Evolutionary conservation across 2,329 filamentous ascomycete genomes (phyloP).

Genomic region (Arthrobotrys megalospora): DNA sequence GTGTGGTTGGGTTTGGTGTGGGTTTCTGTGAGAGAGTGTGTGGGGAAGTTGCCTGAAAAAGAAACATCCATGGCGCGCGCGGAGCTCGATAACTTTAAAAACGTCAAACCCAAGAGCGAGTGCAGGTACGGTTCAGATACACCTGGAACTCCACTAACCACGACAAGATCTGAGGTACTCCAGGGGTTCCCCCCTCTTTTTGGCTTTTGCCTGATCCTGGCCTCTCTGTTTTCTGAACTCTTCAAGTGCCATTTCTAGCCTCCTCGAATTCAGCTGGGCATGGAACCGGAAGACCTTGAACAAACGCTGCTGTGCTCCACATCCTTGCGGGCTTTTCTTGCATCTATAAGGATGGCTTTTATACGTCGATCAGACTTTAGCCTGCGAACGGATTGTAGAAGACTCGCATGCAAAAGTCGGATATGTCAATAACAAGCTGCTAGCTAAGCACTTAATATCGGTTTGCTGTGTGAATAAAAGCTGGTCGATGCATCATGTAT

Average conservation of each 20-base stretch:
- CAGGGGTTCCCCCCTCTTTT: constrained; percentile 39
- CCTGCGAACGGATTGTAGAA: constrained; percentile 30
- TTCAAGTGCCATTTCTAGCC: constrained; percentile 40
- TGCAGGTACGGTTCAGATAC: constrained; percentile 57
- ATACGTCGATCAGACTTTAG: constrained; percentile 61
- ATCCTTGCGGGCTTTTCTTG: constrained; percentile 57
- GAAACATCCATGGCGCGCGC: constrained; percentile 59
- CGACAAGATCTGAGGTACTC: constrained; percentile 52
- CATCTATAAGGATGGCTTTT: constrained; percentile 60
- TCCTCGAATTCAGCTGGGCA: constrained; percentile 39
- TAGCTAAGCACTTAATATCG: constrained; percentile 6
- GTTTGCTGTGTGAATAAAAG: constrained; percentile 23
- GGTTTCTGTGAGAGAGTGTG: constrained; percentile 36
- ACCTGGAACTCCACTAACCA: constrained; percentile 46
- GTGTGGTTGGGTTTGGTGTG: constrained; percentile 32
- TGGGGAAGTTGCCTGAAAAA: constrained; percentile 56
- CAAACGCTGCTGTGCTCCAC: constrained; percentile 36
- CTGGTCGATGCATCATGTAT: constrained; percentile 36
- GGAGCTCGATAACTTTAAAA: constrained; percentile 62
- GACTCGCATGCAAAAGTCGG: constrained; percentile 36
- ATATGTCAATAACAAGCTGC: constrained; percentile 39
- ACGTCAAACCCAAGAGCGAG: constrained; percentile 53
- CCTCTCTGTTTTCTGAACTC: constrained; percentile 25
- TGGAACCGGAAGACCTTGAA: constrained; percentile 15
- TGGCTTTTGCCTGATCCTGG: constrained; percentile 42